These are phyloP conservation scores for Clohesyomyces aquaticus DNA, from an alignment of 495 filamentous ascomycete species.

Conservation along the genomic window DNA sequence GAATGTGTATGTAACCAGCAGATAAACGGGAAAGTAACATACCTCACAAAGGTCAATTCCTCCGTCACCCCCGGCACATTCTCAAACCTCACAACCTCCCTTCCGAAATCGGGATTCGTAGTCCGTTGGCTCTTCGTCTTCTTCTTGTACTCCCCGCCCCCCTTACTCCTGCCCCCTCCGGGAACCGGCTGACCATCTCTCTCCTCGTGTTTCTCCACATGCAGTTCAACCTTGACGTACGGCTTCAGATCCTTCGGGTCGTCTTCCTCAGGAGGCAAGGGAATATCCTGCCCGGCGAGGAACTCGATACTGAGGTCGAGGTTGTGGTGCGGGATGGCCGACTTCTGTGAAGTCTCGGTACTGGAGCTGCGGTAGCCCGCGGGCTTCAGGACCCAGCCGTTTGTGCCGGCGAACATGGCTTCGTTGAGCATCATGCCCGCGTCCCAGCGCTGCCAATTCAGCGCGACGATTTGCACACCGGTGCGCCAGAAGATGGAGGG, in stretches of 20 bases:
- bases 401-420: constrained; percentile 82
- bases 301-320: constrained; percentile 60
- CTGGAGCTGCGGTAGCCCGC: constrained; percentile 59
- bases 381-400: constrained; percentile 86
- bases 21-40: constrained; percentile 35
- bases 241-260: constrained; percentile 67
- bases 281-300: constrained; percentile 61
- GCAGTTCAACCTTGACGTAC: constrained; percentile 81
- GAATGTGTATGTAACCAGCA: no score
- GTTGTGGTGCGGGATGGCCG: constrained; percentile 47
- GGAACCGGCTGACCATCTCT: constrained; percentile 48
- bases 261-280: constrained; percentile 57
- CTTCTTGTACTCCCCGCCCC: constrained; percentile 71
- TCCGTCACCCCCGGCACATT: constrained; percentile 68
- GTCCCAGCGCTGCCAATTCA: constrained; percentile 94
- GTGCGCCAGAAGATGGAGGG: constrained; percentile 83
- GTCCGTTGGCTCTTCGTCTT: constrained; percentile 65
- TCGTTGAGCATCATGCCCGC: constrained; percentile 95
- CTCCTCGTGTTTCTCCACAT: constrained; percentile 65
- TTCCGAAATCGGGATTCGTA: constrained; percentile 69
- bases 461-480: constrained; percentile 87
- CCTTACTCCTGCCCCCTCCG: constrained; percentile 52
- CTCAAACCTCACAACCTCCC: constrained; percentile 65
- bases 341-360: constrained; percentile 32
- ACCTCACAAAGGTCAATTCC: constrained; percentile 80